Evolutionary conservation across 2,329 filamentous ascomycete genomes (phyloP).

Genomic region (Uncinocarpus reesii): DNA sequence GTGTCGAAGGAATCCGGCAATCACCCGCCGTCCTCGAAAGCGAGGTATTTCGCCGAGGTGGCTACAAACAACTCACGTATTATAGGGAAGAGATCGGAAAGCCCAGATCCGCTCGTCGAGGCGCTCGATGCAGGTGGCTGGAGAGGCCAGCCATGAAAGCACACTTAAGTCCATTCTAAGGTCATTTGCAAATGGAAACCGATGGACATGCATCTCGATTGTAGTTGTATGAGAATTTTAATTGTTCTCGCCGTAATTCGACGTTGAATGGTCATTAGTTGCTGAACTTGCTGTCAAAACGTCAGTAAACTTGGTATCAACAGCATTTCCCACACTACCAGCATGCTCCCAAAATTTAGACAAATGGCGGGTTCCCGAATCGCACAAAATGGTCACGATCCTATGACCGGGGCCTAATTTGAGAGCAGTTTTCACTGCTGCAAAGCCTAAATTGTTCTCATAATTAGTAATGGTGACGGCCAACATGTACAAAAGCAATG

Average conservation of each 20-base stretch:
- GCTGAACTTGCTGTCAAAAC: slow-evolving; percentile 32
- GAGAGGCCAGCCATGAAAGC: neutral
- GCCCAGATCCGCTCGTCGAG: slow-evolving; percentile 17
- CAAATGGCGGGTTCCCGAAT: slow-evolving; percentile 43
- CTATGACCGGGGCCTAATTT: slow-evolving; percentile 40
- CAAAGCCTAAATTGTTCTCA: slow-evolving; percentile 33
- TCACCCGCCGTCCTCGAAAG: too few species aligned
- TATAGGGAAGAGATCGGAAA: slow-evolving; percentile 11
- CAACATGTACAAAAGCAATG: neutral
- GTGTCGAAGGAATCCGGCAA: neutral
- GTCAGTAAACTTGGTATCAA: slow-evolving; percentile 38
- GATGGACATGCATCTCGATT: too few species aligned
- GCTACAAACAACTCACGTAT: neutral
- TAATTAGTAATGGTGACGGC: neutral
- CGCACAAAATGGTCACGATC: slow-evolving; percentile 41
- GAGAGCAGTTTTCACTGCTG: slow-evolving; percentile 39
- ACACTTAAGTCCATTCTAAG: too few species aligned
- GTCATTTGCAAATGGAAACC: too few species aligned
- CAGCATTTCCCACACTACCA: slow-evolving; percentile 38
- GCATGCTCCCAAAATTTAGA: slow-evolving; percentile 44
- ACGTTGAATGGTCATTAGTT: neutral
- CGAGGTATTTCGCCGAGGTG: neutral
- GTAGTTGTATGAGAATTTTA: too few species aligned
- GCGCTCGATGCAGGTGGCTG: slow-evolving; percentile 13
- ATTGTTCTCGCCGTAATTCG: neutral